Conservation (phyloP, 169 alveolate genomes). For the Plasmodium berghei region DNA sequence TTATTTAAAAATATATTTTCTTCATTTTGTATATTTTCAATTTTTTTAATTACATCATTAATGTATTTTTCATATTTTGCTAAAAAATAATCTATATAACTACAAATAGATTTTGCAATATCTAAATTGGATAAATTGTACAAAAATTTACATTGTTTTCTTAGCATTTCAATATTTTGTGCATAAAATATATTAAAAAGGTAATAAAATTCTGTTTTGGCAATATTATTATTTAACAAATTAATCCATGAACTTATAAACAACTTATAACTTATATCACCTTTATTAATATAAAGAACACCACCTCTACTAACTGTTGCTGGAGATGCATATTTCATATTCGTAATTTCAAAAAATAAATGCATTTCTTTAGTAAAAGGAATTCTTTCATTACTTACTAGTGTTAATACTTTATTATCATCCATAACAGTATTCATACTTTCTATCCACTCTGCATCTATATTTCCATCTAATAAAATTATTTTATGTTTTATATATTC, state of each 20-base stretch:
- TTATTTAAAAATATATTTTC: neutral
- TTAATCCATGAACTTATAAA: conserved; percentile 95
- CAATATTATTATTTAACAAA: conserved; percentile 89
- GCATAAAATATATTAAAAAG: conserved; percentile 90
- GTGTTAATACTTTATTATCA: conserved; percentile 96
- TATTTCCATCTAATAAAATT: conserved; percentile 97
- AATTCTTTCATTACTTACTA: conserved; percentile 96
- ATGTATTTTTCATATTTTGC: conserved; percentile 87
- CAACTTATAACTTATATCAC: conserved; percentile 96
- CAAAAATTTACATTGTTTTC: conserved; percentile 86
- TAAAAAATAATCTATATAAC: conserved; percentile 90
- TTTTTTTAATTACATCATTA: conserved; percentile 83
- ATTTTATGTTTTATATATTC: conserved; percentile 91
- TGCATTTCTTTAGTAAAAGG: conserved; percentile 95
- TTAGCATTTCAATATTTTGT: conserved; percentile 80
- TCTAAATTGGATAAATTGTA: conserved; percentile 92
- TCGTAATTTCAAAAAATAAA: conserved; percentile 94
- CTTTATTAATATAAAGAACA: conserved; percentile 95
- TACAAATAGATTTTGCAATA: conserved; percentile 89
- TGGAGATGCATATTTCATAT: conserved; percentile 96
- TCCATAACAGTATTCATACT: conserved; percentile 97
- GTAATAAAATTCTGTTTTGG: conserved; percentile 91
- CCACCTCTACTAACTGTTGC: conserved; percentile 99
- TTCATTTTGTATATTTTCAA: conserved; percentile 77
- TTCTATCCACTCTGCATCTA: conserved; percentile 99